phyloP scores from a whole-genome alignment of 2,329 filamentous ascomycete species.

The Myriosclerotinia scirpicola region DNA sequence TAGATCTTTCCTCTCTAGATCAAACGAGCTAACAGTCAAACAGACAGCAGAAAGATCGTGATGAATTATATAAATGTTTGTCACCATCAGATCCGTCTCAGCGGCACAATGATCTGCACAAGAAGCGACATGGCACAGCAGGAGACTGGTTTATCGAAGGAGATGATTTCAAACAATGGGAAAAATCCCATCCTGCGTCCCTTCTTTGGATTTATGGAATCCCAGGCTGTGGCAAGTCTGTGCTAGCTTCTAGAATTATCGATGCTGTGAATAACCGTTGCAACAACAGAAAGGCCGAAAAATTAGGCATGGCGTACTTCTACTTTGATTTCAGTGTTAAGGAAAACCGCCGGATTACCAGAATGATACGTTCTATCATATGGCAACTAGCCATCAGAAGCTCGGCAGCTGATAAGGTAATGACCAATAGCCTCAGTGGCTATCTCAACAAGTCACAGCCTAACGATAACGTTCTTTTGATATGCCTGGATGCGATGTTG shows the following conservation, averaged over 20 bases:
- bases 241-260: background rate
- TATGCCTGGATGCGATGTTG: background rate
- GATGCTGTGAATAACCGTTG: background rate
- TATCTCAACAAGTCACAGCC: background rate
- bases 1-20: too few relatives aligned
- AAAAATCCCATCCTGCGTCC: background rate
- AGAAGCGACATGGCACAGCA: background rate
- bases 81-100: background rate
- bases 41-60: too few relatives aligned
- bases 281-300: background rate
- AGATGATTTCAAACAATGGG: background rate
- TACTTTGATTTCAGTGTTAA: background rate
- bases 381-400: background rate
- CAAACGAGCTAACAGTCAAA: too few relatives aligned
- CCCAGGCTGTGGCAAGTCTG: slow-evolving; percentile 9
- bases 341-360: background rate
- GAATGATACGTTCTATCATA: background rate
- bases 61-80: background rate
- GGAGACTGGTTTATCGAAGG: background rate
- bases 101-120: background rate
- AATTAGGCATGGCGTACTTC: background rate
- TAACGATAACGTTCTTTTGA: background rate
- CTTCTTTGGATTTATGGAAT: background rate
- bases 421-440: background rate
- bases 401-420: background rate